phyloP scores from a whole-genome alignment of 257 asterid species.

The Solanum etuberosum region DNA sequence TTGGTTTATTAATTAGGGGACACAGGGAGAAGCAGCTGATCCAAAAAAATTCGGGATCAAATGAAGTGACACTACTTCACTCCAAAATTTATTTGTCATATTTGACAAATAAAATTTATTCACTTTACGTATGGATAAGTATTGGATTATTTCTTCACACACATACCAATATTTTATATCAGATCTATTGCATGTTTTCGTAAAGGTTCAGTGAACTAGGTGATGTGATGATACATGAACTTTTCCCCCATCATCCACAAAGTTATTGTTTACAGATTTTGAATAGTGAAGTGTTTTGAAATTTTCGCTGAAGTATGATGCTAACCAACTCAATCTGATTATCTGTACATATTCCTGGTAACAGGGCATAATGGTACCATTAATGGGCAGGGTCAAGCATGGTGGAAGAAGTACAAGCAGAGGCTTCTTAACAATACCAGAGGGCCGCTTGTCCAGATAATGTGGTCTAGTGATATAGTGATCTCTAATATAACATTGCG shows the following conservation, averaged over 20 bases:
- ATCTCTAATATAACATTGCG: conserved; percentile 60
- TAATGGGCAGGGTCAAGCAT: conserved; percentile 63
- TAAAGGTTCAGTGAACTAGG: background rate
- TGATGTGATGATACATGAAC: background rate
- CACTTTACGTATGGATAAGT: background rate
- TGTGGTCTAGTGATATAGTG: conserved; percentile 64
- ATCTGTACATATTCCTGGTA: conserved; percentile 1
- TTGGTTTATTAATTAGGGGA: background rate
- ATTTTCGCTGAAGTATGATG: background rate
- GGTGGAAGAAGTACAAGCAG: conserved; percentile 66
- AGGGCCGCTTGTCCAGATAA: conserved; percentile 77
- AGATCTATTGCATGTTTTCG: background rate
- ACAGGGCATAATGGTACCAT: conserved; percentile 81
- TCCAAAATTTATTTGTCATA: background rate
- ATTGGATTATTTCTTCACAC: background rate
- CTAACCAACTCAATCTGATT: conserved; percentile 6
- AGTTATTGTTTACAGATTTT: background rate
- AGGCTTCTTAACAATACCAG: conserved; percentile 71
- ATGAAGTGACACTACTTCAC: background rate
- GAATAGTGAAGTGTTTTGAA: background rate
- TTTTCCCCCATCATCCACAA: background rate
- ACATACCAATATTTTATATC: background rate
- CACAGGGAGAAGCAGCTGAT: background rate
- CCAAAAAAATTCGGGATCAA: background rate
- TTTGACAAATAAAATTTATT: background rate